phyloP scores from a whole-genome alignment of 495 filamentous ascomycete genomes.

The Penicillium riverlandense region DNA sequence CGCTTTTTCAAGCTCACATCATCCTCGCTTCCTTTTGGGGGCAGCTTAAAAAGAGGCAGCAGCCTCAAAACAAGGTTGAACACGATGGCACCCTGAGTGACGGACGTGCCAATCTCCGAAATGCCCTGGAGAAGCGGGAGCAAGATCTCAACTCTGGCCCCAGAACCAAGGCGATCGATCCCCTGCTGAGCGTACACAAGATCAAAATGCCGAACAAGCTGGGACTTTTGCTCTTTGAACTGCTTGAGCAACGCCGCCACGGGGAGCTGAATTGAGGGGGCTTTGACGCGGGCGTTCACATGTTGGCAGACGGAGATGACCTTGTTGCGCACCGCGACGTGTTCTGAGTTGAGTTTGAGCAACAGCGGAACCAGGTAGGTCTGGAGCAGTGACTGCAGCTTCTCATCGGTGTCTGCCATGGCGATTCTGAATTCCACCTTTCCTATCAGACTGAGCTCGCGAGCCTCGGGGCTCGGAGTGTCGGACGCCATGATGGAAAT shows the following conservation, averaged over 20 bases:
- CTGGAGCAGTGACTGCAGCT: constrained; percentile 67
- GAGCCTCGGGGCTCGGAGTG: constrained; percentile 50
- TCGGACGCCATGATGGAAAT: constrained; percentile 31
- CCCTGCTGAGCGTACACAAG: constrained; percentile 85
- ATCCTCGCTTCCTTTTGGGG: constrained; percentile 67
- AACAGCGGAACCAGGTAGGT: constrained; percentile 76
- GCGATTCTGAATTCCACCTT: constrained; percentile 90
- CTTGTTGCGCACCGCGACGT: constrained; percentile 76
- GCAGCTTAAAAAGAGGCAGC: constrained; percentile 63
- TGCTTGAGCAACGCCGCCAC: constrained; percentile 78
- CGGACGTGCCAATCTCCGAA: constrained; percentile 52
- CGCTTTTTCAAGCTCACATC: constrained; percentile 59
- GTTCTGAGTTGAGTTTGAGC: constrained; percentile 75
- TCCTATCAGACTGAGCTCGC: constrained; percentile 78
- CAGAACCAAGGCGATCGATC: constrained; percentile 56
- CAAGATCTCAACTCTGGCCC: constrained; percentile 61
- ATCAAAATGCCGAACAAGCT: constrained; percentile 82
- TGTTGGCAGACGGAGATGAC: constrained; percentile 69
- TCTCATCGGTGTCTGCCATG: constrained; percentile 73
- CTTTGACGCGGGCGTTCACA: constrained; percentile 65
- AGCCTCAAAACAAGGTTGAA: constrained; percentile 81
- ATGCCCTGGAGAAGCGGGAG: constrained; percentile 68
- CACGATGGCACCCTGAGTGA: constrained; percentile 58
- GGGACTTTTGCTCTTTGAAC: constrained; percentile 69
- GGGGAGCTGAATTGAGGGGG: constrained; percentile 69